Evolutionary conservation across 2,329 filamentous ascomycete genomes (phyloP).

Genomic region (Colletotrichum australisinense): DNA sequence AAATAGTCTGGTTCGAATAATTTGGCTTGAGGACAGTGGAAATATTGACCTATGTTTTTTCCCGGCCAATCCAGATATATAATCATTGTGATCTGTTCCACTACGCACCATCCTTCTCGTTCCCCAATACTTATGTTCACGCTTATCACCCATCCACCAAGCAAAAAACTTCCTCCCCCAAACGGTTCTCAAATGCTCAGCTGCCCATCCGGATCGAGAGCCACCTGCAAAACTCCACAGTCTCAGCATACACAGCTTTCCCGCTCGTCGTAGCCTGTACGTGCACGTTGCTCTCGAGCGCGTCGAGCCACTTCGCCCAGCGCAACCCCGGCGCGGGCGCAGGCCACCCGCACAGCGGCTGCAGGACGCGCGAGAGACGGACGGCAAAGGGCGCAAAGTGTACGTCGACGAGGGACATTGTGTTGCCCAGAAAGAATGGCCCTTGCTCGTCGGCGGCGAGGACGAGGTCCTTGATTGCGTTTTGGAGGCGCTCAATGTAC

Average conservation of each 20-base stretch:
- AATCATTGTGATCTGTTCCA: not conserved
- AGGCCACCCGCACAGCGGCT: constrained; percentile 74
- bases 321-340: constrained; percentile 69
- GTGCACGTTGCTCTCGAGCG: constrained; percentile 72
- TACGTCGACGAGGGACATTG: constrained; percentile 74
- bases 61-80: not conserved
- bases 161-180: not conserved
- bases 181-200: not conserved
- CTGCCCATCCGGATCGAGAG: constrained; percentile 20
- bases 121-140: not conserved
- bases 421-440: constrained; percentile 73
- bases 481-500: constrained; percentile 70
- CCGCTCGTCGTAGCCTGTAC: constrained; percentile 76
- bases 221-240: constrained; percentile 61
- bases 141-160: not conserved
- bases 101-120: no score
- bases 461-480: constrained; percentile 67
- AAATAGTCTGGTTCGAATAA: not conserved
- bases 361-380: constrained; percentile 73
- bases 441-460: constrained; percentile 65
- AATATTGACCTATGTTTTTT: not conserved
- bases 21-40: not conserved
- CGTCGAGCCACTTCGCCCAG: constrained; percentile 77
- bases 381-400: constrained; percentile 82
- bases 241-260: constrained; percentile 65